Percentiles rank a stretch among this genome's conserved stretches.
These are phyloP conservation scores for Phyllachora maydis DNA, from an alignment of 2,329 filamentous ascomycete species.

Conservation along the genomic window DNA sequence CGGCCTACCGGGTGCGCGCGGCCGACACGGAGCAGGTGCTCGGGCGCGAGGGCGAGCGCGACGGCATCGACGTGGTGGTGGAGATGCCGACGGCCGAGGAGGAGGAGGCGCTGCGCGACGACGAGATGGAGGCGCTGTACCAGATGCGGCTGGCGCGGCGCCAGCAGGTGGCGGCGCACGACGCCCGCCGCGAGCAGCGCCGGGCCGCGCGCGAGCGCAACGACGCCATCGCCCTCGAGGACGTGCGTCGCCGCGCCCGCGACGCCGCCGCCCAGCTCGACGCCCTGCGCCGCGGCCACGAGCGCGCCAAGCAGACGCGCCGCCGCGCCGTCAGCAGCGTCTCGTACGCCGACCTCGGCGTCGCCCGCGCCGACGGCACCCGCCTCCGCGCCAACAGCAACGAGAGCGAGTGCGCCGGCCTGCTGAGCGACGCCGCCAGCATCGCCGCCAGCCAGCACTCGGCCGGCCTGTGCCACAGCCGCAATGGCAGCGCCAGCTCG, in stretches of 20 bases:
- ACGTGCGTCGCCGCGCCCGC: conserved; percentile 37
- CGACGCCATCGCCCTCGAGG: conserved; percentile 47
- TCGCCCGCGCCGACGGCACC: conserved; percentile 60
- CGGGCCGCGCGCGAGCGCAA: conserved; percentile 52
- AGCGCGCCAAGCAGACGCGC: conserved; percentile 34
- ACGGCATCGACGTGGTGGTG: conserved; percentile 75
- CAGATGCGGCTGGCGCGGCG: conserved; percentile 68
- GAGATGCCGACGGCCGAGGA: conserved; percentile 68
- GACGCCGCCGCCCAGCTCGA: conserved; percentile 32
- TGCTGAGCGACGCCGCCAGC: conserved; percentile 52
- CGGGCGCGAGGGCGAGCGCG: conserved; percentile 76
- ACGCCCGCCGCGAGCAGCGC: conserved; percentile 49
- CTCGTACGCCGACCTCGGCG: conserved; percentile 54
- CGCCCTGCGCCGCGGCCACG: conserved; percentile 33
- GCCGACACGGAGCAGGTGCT: conserved; percentile 63
- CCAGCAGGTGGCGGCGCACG: conserved; percentile 54
- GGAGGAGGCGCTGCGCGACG: conserved; percentile 58
- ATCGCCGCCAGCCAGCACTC: conserved; percentile 19
- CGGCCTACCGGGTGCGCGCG: conserved; percentile 57
- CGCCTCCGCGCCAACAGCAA: conserved; percentile 51
- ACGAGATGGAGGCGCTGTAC: conserved; percentile 85
- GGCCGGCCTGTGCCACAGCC: conserved; percentile 13
- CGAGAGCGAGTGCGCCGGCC: conserved; percentile 50
- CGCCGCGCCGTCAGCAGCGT: conserved; percentile 54
- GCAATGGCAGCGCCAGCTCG: conserved; percentile 29